Conservation (phyloP, 106 monocot species). For the Gastrodia elata region DNA sequence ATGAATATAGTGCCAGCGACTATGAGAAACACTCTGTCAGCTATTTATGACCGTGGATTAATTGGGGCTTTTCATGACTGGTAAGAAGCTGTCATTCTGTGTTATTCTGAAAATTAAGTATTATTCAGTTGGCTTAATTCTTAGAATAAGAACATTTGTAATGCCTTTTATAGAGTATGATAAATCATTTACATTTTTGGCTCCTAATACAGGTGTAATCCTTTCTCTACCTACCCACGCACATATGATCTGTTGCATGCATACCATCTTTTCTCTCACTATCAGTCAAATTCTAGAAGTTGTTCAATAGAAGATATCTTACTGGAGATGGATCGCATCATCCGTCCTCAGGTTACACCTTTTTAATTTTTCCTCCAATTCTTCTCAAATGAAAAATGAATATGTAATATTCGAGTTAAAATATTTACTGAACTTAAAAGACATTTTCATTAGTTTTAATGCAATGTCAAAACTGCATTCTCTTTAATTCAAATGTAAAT, state of each 20-base stretch:
- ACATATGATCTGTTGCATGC: constrained; percentile 95
- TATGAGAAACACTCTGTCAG: constrained; percentile 60
- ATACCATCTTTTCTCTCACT: constrained; percentile 77
- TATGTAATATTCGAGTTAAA: no score
- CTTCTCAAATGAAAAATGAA: neutral
- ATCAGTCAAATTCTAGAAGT: constrained; percentile 30
- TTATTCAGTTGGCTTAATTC: neutral
- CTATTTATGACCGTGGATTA: constrained; percentile 92
- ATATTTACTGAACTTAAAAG: neutral
- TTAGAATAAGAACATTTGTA: neutral
- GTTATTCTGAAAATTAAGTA: neutral
- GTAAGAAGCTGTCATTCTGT: constrained; percentile 28
- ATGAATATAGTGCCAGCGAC: constrained; percentile 91
- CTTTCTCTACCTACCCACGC: constrained; percentile 96
- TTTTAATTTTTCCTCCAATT: constrained; percentile 1
- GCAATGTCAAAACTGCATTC: neutral
- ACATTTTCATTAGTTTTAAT: neutral
- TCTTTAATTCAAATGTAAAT: neutral
- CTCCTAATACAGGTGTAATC: constrained; percentile 39
- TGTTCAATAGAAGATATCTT: constrained; percentile 81
- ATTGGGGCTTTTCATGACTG: constrained; percentile 93
- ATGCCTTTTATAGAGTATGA: neutral
- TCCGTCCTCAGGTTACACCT: constrained; percentile 71
- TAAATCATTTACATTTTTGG: neutral
- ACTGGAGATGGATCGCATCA: constrained; percentile 95